Evolutionary conservation across 805 yeast species (phyloP).

Genomic region (Saturnispora dispora): DNA sequence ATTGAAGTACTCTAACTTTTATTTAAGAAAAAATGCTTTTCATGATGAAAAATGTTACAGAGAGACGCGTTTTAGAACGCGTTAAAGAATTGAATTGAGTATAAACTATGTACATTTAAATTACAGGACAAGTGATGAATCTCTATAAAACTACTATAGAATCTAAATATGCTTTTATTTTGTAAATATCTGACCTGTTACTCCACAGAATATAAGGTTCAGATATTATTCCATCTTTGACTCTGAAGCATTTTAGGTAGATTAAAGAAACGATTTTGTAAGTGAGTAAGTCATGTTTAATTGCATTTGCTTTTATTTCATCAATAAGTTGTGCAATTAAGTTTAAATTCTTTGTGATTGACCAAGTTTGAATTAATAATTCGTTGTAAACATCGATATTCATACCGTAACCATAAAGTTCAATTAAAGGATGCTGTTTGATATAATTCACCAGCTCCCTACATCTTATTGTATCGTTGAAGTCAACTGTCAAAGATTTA

Average conservation of each 20-base stretch:
- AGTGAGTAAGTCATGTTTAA: constrained; percentile 24
- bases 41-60: background rate
- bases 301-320: constrained; percentile 25
- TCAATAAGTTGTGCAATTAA: constrained; percentile 19
- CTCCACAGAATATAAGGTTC: constrained; percentile 26
- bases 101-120: background rate
- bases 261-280: constrained; percentile 20
- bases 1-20: no score
- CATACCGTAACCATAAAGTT: constrained; percentile 26
- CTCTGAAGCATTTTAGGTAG: constrained; percentile 24
- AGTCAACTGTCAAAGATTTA: constrained; percentile 25
- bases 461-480: constrained; percentile 23
- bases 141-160: constrained; percentile 10
- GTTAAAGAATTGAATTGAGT: background rate
- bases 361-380: constrained; percentile 22
- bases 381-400: constrained; percentile 25
- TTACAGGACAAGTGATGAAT: no score
- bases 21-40: background rate
- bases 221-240: constrained; percentile 14
- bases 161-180: constrained; percentile 17
- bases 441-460: constrained; percentile 17
- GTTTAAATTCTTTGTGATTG: constrained; percentile 20
- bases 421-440: constrained; percentile 22
- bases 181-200: constrained; percentile 20
- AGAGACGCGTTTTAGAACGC: background rate